A percentile compares a stretch with the other conserved stretches of the same genome.
Evolutionary conservation across 1,284 basidiomycete genomes (phyloP).

Genomic region (Puccinia horiana): DNA sequence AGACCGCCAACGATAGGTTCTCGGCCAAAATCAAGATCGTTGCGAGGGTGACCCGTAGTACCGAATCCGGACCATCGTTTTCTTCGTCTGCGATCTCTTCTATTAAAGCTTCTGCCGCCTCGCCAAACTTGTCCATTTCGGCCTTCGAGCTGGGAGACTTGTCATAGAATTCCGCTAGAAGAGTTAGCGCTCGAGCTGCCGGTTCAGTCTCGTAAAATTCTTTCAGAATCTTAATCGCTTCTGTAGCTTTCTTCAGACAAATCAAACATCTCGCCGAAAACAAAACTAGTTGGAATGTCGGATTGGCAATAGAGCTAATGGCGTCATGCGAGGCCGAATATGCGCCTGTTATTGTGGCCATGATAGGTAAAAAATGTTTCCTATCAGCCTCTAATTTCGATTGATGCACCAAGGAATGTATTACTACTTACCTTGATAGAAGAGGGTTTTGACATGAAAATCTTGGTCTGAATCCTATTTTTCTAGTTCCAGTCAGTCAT

Average conservation of each 20-base stretch:
- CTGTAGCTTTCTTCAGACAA: slow-evolving; percentile 30
- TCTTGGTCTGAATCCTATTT: slow-evolving; percentile 41
- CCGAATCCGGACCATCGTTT: slow-evolving; percentile 35
- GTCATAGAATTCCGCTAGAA: slow-evolving; percentile 31
- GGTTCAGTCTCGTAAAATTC: slow-evolving; percentile 4
- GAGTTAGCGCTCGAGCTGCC: slow-evolving; percentile 24
- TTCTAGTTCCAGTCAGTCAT: neutral
- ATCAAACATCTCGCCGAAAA: slow-evolving; percentile 45
- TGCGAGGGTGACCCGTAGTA: slow-evolving; percentile 34
- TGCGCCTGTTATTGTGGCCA: slow-evolving; percentile 4
- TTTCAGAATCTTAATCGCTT: slow-evolving; percentile 39
- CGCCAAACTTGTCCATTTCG: slow-evolving; percentile 16
- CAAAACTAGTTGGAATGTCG: slow-evolving; percentile 38
- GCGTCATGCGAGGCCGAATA: slow-evolving; percentile 37
- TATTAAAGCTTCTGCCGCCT: slow-evolving; percentile 35
- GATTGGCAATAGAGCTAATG: slow-evolving; percentile 22
- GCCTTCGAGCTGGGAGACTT: neutral
- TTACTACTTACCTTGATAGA: slow-evolving; percentile 50
- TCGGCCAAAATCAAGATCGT: slow-evolving; percentile 27
- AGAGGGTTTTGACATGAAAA: slow-evolving; percentile 39
- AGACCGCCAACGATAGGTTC: slow-evolving; percentile 32
- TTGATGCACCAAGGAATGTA: neutral
- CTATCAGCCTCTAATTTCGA: neutral
- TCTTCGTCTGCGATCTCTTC: slow-evolving; percentile 47
- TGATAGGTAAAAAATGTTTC: neutral